Base-by-base conservation (phyloP, 306 rosid genomes). In the Sindora glabra region DNA sequence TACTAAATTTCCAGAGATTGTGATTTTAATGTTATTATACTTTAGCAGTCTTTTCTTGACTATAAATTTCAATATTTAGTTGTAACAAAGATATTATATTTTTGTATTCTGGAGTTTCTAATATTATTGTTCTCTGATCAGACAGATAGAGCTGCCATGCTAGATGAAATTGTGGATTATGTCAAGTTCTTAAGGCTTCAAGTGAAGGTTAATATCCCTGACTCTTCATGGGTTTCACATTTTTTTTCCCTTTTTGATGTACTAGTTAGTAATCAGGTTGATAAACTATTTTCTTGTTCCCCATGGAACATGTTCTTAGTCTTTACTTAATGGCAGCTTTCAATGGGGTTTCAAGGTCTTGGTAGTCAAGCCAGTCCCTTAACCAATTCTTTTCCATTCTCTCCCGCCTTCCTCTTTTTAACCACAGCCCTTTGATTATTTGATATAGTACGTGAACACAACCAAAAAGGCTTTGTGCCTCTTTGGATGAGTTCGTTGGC, bases 101-200 rank as follows among this genome's bases (percentile, higher is more conserved):
- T n/a, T n/a, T n/a, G n/a, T n/a, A n/a, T n/a, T n/a, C n/a, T n/a
- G n/a, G n/a, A n/a, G n/a, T n/a, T n/a, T n/a, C n/a, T n/a, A n/a
- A n/a, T n/a, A n/a, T n/a, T n/a, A n/a, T 56, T 50, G 9, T 49
- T 17, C 48, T n/a, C 5, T 41, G 49, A 27, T 64, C 82, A 92
- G 98, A 88, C 95, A 8, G 96, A 92, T 77, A 88, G 95, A 74
- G 98, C 98, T 60, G 98, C 94, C 49, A 92, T 92, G 98, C 81
- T 92, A 10, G 98, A 92, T 71, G 98, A 92, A 75, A 92, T 92
- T 30, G 96, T 88, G 74, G 98, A 92, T 83, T 92, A 92, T 50
- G 98, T 92, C 59, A 92, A 92, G 87, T 92, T 92, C 79, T 77
- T 92, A 61, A 87, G 89, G 77, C 98, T 92, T 67, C 98, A 92